Conservation (phyloP, 352 stramenopile species). For the Peronospora farinosa region DNA sequence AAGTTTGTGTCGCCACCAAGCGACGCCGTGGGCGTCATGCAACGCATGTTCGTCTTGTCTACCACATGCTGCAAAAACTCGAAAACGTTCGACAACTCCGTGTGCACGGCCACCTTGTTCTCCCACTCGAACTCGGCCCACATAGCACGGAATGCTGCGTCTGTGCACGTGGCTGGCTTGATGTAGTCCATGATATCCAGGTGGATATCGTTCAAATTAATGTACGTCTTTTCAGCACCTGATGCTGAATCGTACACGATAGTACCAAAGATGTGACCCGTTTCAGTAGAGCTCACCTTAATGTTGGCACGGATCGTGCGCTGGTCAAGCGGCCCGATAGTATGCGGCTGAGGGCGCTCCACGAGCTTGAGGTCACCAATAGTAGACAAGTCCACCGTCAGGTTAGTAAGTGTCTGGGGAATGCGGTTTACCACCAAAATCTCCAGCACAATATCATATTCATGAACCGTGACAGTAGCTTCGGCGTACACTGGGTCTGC, state of each 20-base stretch:
- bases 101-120: slow-evolving; percentile 98
- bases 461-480: slow-evolving; percentile 98
- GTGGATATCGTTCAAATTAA: slow-evolving; percentile 99
- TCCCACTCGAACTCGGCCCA: slow-evolving; percentile 99
- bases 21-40: slow-evolving; percentile 92
- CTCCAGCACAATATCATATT: slow-evolving; percentile 99
- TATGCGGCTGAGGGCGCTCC: slow-evolving; percentile 95
- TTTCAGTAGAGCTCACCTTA: slow-evolving; percentile 99
- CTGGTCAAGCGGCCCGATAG: slow-evolving; percentile 96
- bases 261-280: slow-evolving; percentile 99
- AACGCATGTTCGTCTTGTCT: slow-evolving; percentile 98
- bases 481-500: slow-evolving; percentile 99
- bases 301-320: slow-evolving; percentile 97
- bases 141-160: slow-evolving; percentile 98
- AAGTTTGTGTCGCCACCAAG: slow-evolving; percentile 90
- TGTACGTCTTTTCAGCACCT: slow-evolving; percentile 95
- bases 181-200: slow-evolving; percentile 99
- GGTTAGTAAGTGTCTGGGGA: slow-evolving; percentile 96
- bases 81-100: slow-evolving; percentile 95
- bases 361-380: slow-evolving; percentile 99
- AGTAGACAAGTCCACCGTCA: slow-evolving; percentile 98
- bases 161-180: slow-evolving; percentile 88
- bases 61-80: slow-evolving; percentile 98
- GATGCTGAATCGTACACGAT: slow-evolving; percentile 98
- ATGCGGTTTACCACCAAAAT: slow-evolving; percentile 99